Evolutionary conservation across 2,329 filamentous ascomycete genomes (phyloP), one percentile per base, ranked within the genome.

Genomic region (Corynespora cassiicola): DNA sequence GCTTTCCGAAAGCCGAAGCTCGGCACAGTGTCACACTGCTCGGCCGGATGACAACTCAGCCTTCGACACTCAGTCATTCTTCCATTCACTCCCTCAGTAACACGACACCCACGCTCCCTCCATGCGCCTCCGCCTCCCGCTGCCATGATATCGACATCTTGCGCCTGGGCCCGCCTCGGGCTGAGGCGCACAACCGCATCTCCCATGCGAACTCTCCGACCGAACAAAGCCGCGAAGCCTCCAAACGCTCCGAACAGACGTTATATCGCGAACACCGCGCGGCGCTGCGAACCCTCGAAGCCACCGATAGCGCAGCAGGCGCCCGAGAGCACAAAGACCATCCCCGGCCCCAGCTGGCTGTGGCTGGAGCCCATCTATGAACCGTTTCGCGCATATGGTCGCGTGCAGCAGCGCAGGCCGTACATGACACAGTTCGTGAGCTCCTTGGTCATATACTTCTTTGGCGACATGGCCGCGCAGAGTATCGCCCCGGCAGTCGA

Each of bases 361-460:
- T 76, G 73, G 73, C 63, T 75, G 11, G 69, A 74, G 38, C 73
- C 73, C 7, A 63, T 75, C 33, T 66, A 68, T 26, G 61, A 59
- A 22, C 74, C 75, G 7, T 73, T 77, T 45, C 68, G 72, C 34
- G 71, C 69, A 28, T 96, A 94, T 63, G 84, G 80, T 11, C 79
- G 84, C 15, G 80, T 84, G 30, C 90, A 96, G 70, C 74, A 81
- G 34, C 78, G 79, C 32, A 75, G 85, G 32, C 91, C 92, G 0
- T 88, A 89, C 60, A 71, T 79, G n/a, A 95, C 89, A 7, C 91
- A 96, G 72, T 66, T 95, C 45, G 76, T 78, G 50, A 90, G 82
- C 54, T 84, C 87, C 26, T 68, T 96, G 29, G 76, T 88, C 24
- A 89, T 95, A 42, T 96, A 90, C 62, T 76, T 91, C 24, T 78